Evolutionary conservation across 2,329 filamentous ascomycete species (phyloP), one percentile per base, ranked within the genome.

Genomic region (Coleophoma eucalyptorum): DNA sequence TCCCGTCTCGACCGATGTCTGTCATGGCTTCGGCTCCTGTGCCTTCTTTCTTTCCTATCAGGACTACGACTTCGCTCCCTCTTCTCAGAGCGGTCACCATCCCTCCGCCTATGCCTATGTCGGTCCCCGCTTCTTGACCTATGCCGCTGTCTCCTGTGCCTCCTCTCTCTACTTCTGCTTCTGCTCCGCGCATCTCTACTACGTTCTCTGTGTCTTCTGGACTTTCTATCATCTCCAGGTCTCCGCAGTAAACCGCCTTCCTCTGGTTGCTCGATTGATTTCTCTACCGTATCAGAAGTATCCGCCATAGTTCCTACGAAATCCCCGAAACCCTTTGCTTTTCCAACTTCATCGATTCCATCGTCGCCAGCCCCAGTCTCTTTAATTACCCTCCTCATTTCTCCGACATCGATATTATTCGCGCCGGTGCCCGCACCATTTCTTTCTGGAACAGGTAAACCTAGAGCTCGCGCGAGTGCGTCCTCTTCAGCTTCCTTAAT

Each of bases 401-500:
- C 77, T 3, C 73, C 78, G 26, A 87, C 78, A 38, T 83, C 86
- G 11, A 96, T 69, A 0, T 88, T 81, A 66, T 94, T 95, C 3
- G 79, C 78, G 4, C 78, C 80, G 1, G 78, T 80, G 1, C 74
- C 73, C 45, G 81, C 79, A 21, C 55, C 61, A 50, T 70, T 60
- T 47, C 81, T 76, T 6, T 77, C 72, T 1, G 86, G 80, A 2
- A 87, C 77, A 0, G 90, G 90, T 31, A 97, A 72, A 0, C 94
- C 94, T 49, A 99, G 73, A 0, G 92, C 92, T 42, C 76, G 79
- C 3, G 90, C 85, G 66, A 97, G 86, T 1, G 92, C 94, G 67
- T 97, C 93, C 65, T 96, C 89, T 64, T 99, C 94, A 0, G 88
- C 90, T 67, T 96, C 89, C 64, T 96, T 97, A 65, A 97, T 79